phyloP scores from a whole-genome alignment of 495 filamentous ascomycete genomes.

The Aspergillus funiculosus region DNA sequence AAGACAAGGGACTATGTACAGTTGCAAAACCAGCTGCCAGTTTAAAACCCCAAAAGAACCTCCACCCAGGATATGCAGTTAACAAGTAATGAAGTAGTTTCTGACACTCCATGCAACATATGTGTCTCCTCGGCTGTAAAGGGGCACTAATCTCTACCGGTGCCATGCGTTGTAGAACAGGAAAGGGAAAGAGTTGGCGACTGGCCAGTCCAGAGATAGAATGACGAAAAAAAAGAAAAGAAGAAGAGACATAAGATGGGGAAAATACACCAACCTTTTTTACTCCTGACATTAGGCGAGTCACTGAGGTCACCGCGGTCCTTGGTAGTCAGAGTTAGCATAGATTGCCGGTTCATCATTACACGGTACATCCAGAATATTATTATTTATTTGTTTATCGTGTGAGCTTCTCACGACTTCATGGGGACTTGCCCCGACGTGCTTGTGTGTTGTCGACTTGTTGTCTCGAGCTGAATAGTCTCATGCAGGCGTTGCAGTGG shows the following conservation, averaged over 20 bases:
- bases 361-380: conserved; percentile 16
- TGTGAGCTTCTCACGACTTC: conserved; percentile 13
- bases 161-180: conserved; percentile 6
- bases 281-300: conserved; percentile 21
- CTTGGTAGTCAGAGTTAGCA: conserved; percentile 20
- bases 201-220: too few species aligned
- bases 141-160: conserved; percentile 2
- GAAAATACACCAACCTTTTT: conserved; percentile 37
- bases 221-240: conserved; percentile 10
- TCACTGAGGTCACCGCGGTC: conserved; percentile 22
- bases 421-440: conserved; percentile 36
- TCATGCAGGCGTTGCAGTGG: conserved; percentile 36
- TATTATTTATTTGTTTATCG: conserved; percentile 8
- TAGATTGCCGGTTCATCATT: conserved; percentile 14
- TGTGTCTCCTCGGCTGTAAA: background rate
- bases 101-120: background rate
- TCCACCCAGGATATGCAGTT: conserved; percentile 2
- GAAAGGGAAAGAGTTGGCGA: too few species aligned
- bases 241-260: conserved; percentile 19
- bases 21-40: conserved; percentile 6
- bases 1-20: conserved; percentile 20
- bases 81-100: background rate
- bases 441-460: conserved; percentile 7
- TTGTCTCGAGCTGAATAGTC: background rate
- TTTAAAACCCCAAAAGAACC: conserved; percentile 4